A percentile compares a stretch with the other conserved stretches of the same genome.
phyloP scores from a whole-genome alignment of 1,139 yeast species.

The Lodderomyces orthopsilosis region DNA sequence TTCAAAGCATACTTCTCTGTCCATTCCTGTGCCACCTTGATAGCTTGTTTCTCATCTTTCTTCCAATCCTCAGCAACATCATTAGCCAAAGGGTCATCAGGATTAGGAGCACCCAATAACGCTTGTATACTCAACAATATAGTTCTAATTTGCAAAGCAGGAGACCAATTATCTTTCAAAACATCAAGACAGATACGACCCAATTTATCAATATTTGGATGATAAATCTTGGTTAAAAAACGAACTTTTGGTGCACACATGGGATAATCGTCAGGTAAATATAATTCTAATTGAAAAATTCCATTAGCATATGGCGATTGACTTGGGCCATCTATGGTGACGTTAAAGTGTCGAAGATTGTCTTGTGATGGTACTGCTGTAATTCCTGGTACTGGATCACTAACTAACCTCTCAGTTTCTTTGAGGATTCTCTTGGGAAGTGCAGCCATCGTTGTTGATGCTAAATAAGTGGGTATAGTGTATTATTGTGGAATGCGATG shows the following conservation, averaged over 20 bases:
- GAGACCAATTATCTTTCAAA: conserved; percentile 92
- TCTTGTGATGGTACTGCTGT: conserved; percentile 91
- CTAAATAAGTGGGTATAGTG: not conserved
- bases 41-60: conserved; percentile 75
- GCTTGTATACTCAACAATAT: conserved; percentile 91
- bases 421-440: conserved; percentile 88
- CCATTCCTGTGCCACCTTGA: conserved; percentile 86
- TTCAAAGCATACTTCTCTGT: conserved; percentile 60
- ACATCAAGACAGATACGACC: conserved; percentile 97
- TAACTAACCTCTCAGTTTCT: conserved; percentile 87
- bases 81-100: conserved; percentile 96
- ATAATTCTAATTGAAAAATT: conserved; percentile 70
- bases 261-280: conserved; percentile 86
- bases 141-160: conserved; percentile 96
- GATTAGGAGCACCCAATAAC: conserved; percentile 90
- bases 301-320: conserved; percentile 85
- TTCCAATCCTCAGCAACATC: conserved; percentile 98
- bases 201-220: conserved; percentile 91
- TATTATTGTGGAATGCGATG: not conserved
- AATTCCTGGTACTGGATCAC: conserved; percentile 97
- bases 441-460: conserved; percentile 47
- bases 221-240: conserved; percentile 89
- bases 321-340: conserved; percentile 83
- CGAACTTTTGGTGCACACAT: conserved; percentile 93
- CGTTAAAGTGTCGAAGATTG: conserved; percentile 84